Base-by-base conservation (phyloP, 805 yeast species). In the Candida hungchunana region DNA sequence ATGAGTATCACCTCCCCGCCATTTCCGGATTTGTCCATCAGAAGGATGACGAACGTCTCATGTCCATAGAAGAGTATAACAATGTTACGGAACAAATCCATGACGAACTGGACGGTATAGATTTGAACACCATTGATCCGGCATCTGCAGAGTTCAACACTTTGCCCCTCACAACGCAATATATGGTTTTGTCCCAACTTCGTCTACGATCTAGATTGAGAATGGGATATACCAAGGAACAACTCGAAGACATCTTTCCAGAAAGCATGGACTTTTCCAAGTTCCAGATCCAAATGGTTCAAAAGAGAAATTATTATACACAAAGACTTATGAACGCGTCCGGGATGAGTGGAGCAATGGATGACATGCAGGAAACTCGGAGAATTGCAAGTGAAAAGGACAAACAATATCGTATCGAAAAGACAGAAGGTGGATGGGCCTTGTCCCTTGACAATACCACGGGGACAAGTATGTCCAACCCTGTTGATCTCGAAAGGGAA, bases 201-300 rank as follows among this genome's bases (percentile, higher is more conserved):
- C 60, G 99, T 38, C 63, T 88, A 18, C 72, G 87, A 43, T 89
- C 97, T 0, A 65, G 99, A 39, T 70, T 93, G 55, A 77, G 99
- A 63, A 81, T 93, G 95, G 99, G 99, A 1, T 89, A 84, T 53
- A 69, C 90, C 0, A 85, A 88, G 39, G 88, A 84, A n/a, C 97
- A 93, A 52, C 65, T 93, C 23, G 84, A 85, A 46, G 64, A 73
- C 5, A 63, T 87, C 36, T 93, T 90, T 50, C 95, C 96, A 0
- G 70, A 84, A 50, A 77, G 89, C 35, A 71, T 85, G 75, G 96
- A 88, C 42, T 93, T 93, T 51, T 88, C 97, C 13, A 80, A 74
- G 49, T 93, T 93, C 58, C 99, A 93, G 58, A 85, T 93, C 42
- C 79, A 84, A 48, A 84, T 90, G 75, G 97, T 93, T 1, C 83